phyloP scores from a whole-genome alignment of 495 filamentous ascomycete genomes.

The Penicillium steckii region DNA sequence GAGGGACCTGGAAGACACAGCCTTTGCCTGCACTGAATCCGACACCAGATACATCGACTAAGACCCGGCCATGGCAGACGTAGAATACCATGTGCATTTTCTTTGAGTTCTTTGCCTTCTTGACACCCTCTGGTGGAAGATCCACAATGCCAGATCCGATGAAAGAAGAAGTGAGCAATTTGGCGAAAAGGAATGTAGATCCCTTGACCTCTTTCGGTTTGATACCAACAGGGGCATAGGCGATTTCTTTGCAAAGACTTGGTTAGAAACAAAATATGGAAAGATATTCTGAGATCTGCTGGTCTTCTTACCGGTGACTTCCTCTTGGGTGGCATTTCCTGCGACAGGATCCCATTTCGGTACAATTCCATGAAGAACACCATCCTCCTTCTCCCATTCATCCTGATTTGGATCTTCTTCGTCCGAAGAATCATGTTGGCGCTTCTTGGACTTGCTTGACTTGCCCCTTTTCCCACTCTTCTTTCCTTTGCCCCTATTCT shows the following conservation, averaged over 20 bases:
- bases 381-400: conserved; percentile 59
- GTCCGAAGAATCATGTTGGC: conserved; percentile 35
- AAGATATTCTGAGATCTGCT: background rate
- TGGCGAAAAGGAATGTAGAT: conserved; percentile 79
- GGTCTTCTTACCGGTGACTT: conserved; percentile 50
- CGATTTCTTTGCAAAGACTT: conserved; percentile 53
- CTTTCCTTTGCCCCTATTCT: conserved; percentile 31
- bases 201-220: conserved; percentile 71
- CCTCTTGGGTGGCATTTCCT: conserved; percentile 57
- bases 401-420: conserved; percentile 54
- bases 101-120: conserved; percentile 84
- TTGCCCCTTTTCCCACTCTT: conserved; percentile 39
- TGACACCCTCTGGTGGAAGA: conserved; percentile 74
- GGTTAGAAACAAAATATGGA: conserved; percentile 8
- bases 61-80: conserved; percentile 75
- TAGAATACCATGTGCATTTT: conserved; percentile 97
- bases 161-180: conserved; percentile 78
- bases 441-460: conserved; percentile 37
- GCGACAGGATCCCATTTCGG: conserved; percentile 54
- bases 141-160: conserved; percentile 89
- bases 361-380: conserved; percentile 57
- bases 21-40: conserved; percentile 80
- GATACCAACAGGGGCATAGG: conserved; percentile 72
- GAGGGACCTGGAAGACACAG: conserved; percentile 87
- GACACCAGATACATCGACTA: conserved; percentile 69